phyloP scores from a whole-genome alignment of 495 filamentous ascomycete species.

The Penicillium desertorum region DNA sequence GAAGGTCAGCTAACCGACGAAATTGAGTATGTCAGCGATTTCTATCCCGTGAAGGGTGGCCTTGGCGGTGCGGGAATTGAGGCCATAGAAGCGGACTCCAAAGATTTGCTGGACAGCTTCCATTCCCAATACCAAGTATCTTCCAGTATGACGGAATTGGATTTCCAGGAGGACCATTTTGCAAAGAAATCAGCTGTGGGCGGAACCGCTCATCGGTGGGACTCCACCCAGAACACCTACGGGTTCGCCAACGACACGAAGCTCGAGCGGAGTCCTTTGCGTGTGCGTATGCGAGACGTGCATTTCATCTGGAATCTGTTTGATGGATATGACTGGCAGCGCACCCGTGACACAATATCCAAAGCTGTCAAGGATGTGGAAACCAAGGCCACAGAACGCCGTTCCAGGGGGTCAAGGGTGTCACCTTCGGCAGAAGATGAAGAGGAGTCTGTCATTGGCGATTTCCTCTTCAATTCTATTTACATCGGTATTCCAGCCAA shows the following conservation, averaged over 20 bases:
- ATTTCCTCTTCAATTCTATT: constrained; percentile 97
- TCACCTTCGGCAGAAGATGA: constrained; percentile 61
- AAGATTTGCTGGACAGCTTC: constrained; percentile 63
- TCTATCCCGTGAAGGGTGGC: constrained; percentile 48
- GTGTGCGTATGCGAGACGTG: constrained; percentile 76
- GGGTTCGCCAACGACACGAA: constrained; percentile 62
- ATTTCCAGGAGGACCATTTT: constrained; percentile 82
- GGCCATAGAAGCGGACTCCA: constrained; percentile 37
- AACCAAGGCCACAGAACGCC: constrained; percentile 71
- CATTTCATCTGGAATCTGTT: constrained; percentile 98
- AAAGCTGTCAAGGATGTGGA: constrained; percentile 87
- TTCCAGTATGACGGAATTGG: constrained; percentile 52
- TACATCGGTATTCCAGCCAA: constrained; percentile 92
- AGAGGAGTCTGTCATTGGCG: constrained; percentile 82
- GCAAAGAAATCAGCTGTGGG: constrained; percentile 57
- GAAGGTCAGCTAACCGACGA: constrained; percentile 49
- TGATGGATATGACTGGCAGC: constrained; percentile 96
- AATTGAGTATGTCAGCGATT: constrained; percentile 63
- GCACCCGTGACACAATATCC: constrained; percentile 79
- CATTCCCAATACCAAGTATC: constrained; percentile 56
- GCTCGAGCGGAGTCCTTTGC: constrained; percentile 67
- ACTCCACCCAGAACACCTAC: constrained; percentile 71
- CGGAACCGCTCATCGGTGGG: constrained; percentile 74
- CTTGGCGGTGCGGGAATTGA: constrained; percentile 42
- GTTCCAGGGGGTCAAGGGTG: constrained; percentile 48